Evolutionary conservation across 2,329 filamentous ascomycete species (phyloP).

Genomic region (Paecilomyces sp.): DNA sequence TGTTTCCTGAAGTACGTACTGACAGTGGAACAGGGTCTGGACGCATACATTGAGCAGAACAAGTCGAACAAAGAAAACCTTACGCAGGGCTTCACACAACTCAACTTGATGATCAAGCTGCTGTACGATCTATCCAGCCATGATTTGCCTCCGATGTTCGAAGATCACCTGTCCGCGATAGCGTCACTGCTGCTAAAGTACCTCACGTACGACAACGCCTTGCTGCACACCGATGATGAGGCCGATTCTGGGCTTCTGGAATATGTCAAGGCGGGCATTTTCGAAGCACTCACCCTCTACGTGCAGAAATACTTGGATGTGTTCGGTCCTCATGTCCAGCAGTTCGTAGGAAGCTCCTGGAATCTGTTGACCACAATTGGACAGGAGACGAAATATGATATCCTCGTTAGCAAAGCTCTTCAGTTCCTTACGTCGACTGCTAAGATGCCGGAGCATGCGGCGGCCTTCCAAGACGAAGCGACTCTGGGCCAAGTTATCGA

Average conservation of each 20-base stretch:
- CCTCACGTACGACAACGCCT: constrained; percentile 76
- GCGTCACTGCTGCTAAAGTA: constrained; percentile 84
- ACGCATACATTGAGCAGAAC: constrained; percentile 61
- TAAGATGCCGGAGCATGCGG: constrained; percentile 67
- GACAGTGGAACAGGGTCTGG: constrained; percentile 32
- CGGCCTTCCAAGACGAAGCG: constrained; percentile 74
- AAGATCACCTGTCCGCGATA: constrained; percentile 75
- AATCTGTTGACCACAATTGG: constrained; percentile 80
- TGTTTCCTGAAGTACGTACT: background rate
- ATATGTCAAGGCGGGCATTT: constrained; percentile 86
- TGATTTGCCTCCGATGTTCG: constrained; percentile 89
- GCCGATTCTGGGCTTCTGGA: constrained; percentile 77
- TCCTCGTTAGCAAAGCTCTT: constrained; percentile 85
- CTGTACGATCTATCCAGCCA: constrained; percentile 97
- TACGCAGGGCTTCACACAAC: constrained; percentile 70
- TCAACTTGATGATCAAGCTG: constrained; percentile 85
- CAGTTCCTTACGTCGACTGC: constrained; percentile 91
- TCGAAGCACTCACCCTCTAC: constrained; percentile 82
- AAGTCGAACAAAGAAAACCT: constrained; percentile 67
- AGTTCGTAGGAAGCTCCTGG: constrained; percentile 89
- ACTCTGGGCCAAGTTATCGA: constrained; percentile 83
- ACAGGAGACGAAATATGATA: constrained; percentile 85
- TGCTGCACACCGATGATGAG: constrained; percentile 82
- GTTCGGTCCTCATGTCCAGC: constrained; percentile 70
- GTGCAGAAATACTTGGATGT: constrained; percentile 94